These are phyloP conservation scores for Penicillium macrosclerotiorum DNA, from an alignment of 495 filamentous ascomycete genomes.

Conservation along the genomic window DNA sequence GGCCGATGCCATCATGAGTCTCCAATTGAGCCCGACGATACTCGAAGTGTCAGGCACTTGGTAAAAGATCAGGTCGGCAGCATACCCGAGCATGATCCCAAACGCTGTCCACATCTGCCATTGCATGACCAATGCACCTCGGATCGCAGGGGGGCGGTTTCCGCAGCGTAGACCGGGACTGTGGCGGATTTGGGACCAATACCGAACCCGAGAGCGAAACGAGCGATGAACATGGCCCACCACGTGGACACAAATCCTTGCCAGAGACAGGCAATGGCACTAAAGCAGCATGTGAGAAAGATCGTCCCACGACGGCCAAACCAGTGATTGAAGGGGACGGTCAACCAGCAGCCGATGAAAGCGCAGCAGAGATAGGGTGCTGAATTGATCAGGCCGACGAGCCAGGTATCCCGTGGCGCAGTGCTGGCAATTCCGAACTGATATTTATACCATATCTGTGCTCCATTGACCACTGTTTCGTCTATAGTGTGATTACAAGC, in stretches of 20 bases:
- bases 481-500: conserved; percentile 37
- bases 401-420: conserved; percentile 49
- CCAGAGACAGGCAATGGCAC: conserved; percentile 71
- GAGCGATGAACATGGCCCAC: conserved; percentile 71
- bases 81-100: conserved; percentile 77
- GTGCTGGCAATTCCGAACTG: conserved; percentile 65
- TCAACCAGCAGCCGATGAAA: conserved; percentile 78
- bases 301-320: conserved; percentile 84
- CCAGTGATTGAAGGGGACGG: conserved; percentile 72
- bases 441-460: conserved; percentile 67
- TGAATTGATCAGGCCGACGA: conserved; percentile 60
- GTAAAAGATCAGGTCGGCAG: conserved; percentile 70
- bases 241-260: conserved; percentile 72
- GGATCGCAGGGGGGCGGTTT: conserved; percentile 70
- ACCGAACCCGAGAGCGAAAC: conserved; percentile 70
- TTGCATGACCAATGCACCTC: conserved; percentile 75
- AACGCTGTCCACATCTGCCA: conserved; percentile 91
- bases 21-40: conserved; percentile 73
- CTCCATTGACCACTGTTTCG: conserved; percentile 78
- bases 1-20: conserved; percentile 79
- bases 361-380: conserved; percentile 77
- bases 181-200: conserved; percentile 82
- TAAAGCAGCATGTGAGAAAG: conserved; percentile 69
- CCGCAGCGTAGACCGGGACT: conserved; percentile 76
- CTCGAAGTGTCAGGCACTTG: conserved; percentile 51